Evolutionary conservation across 2,329 filamentous ascomycete genomes (phyloP), one percentile per base, ranked within the genome.

Genomic region (Grosmannia clavigera): DNA sequence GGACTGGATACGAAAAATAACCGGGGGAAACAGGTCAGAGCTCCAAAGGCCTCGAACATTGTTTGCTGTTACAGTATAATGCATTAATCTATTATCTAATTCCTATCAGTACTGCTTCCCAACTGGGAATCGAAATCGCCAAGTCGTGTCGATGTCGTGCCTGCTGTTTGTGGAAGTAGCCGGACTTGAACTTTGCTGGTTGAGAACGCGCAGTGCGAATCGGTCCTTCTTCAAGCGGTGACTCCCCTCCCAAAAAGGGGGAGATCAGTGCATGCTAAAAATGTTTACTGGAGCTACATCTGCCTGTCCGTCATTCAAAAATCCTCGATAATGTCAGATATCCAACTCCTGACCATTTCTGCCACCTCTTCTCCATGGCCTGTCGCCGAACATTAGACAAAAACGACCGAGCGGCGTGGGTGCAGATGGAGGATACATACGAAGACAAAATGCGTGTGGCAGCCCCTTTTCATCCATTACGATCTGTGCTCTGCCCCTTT

Each of bases 381-480:
- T 77, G 57, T n/a, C 25, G 1, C 22, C 22, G n/a, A 31, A 56
- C 3, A 54, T 67, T 38, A 67, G 66, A 61, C 43, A 35, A 25
- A 19, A 29, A 29, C 2, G n/a, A 29, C 9, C 10, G 3, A 14
- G 50, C 22, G 11, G 10, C 43, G 40, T 52, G 27, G 50, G 46
- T 40, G 48, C 31, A 52, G 33, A 40, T 25, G 22, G 19, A 31
- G 48, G 57, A 57, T 6, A 73, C 77, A 72, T 64, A 80, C 78
- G 69, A 35, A 81, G 76, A 66, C 82, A 85, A 69, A 86, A 87
- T 0, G 79, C 81, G 70, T 87, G 84, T 9, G 79, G 79, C 11
- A 86, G 69, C 11, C 76, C 72, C 2, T 75, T 58, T 64, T 82
- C 76, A 60, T 85, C 82, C 43, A 86, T 73, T 40, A 78, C 69